Base-by-base conservation (phyloP, 2,329 filamentous ascomycete genomes). In the Capronia coronata region DNA sequence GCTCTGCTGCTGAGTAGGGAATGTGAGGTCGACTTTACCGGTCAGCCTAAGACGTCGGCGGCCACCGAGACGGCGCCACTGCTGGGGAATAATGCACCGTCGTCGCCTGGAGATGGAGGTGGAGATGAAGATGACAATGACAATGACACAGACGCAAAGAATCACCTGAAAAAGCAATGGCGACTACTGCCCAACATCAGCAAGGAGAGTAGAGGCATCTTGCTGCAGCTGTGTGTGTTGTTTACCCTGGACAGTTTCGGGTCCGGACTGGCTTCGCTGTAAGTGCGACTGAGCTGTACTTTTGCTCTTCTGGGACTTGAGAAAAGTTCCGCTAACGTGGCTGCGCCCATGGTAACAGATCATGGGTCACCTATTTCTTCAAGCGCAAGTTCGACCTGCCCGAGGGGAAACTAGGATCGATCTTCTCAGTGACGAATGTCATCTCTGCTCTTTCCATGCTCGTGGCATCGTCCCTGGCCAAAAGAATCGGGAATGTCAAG, bases 171-270 rank as follows among this genome's bases (percentile, higher is more conserved):
- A n/a, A 55, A 53, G 32, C 66, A 60, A 49, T 67, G 63, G 46
- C 55, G 63, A 2, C 62, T 79, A n/a, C 63, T 84, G 23, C 75
- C 56, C 4, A 29, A 55, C 11, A 54, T 58, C 43, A 51, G 50
- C 40, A 44, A 49, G 27, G 50, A 77, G n/a, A 81, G 75, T 29
- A 67, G 74, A 5, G 60, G 68, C 0, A 72, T 82, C 23, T 69
- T 86, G 4, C 63, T 77, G 44, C 78, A 80, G 43, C 71, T 91
- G 0, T 84, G 81, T 61, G 65, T 84, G 6, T 69, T 91, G 1
- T 84, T 88, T 59, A 76, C 75, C 1, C 61, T 88, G 4, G 85
- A 89, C 63, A 77, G 80, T 0, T 77, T 88, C 49, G 84, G 83
- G 1, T 83, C 80, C 1, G 85, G 86, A 1, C 75, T 90, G 63